phyloP scores from a whole-genome alignment of 108 stramenopile genomes.

The Aureococcus anophagefferens region DNA sequence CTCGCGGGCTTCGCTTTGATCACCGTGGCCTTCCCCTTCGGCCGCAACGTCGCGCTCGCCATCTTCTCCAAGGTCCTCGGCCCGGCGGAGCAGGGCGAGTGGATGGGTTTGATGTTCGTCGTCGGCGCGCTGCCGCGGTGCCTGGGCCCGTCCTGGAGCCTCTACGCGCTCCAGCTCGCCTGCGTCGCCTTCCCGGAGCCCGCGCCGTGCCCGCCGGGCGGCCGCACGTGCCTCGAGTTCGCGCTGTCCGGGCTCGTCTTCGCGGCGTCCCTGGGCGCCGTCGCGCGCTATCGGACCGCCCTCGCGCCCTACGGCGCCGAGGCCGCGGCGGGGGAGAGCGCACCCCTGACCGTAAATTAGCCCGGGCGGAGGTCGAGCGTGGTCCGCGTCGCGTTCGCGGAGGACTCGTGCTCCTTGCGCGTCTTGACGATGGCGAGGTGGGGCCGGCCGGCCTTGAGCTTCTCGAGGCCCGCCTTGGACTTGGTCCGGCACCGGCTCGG shows the following conservation, averaged over 20 bases:
- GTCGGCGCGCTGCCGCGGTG: conserved; percentile 17
- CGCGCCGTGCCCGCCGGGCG: background rate
- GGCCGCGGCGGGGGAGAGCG: no score
- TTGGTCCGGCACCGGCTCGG: background rate
- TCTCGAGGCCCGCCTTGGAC: background rate
- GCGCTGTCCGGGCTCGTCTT: background rate
- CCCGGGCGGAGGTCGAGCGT: background rate
- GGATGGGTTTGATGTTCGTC: conserved; percentile 16
- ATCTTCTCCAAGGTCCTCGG: conserved; percentile 33
- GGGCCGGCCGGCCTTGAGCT: background rate
- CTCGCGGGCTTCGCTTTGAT: conserved; percentile 32
- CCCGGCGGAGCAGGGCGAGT: conserved; percentile 7
- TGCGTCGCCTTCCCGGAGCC: background rate
- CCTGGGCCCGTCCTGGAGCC: conserved; percentile 15
- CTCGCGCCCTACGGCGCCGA: no score
- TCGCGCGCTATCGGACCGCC: no score
- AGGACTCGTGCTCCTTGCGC: background rate
- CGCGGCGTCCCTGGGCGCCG: background rate
- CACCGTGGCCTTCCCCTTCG: conserved; percentile 39
- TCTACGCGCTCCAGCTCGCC: conserved; percentile 7
- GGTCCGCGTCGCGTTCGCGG: background rate
- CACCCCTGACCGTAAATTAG: background rate
- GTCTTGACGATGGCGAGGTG: background rate
- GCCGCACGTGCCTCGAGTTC: background rate
- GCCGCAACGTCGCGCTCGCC: conserved; percentile 30